Evolutionary conservation across 352 stramenopile species (phyloP).

Genomic region (Peronospora belbahrii): DNA sequence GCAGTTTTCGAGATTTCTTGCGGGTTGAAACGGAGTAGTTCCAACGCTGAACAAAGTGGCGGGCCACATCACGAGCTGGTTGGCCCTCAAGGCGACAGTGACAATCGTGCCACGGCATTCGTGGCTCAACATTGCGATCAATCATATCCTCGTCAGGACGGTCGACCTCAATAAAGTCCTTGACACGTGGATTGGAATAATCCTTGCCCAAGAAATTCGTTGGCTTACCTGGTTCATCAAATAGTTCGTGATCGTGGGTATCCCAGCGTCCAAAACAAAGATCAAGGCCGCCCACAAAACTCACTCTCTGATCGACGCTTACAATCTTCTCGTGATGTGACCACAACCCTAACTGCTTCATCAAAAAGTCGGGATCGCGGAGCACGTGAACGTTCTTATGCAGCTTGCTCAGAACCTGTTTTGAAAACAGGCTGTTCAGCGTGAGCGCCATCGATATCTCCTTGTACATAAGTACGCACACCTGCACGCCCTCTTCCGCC

Average conservation of each 20-base stretch:
- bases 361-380: conserved; percentile 83
- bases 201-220: conserved; percentile 78
- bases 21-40: conserved; percentile 82
- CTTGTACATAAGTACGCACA: conserved; percentile 91
- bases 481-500: conserved; percentile 70
- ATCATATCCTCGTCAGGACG: conserved; percentile 69
- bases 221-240: conserved; percentile 43
- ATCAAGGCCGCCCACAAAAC: conserved; percentile 87
- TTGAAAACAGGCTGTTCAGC: conserved; percentile 79
- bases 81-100: conserved; percentile 77
- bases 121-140: conserved; percentile 53
- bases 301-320: conserved; percentile 82
- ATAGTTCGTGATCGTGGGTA: conserved; percentile 52
- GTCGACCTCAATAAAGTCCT: conserved; percentile 79
- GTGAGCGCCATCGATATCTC: conserved; percentile 78
- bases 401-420: conserved; percentile 53
- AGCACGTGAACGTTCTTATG: conserved; percentile 83
- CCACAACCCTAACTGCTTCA: conserved; percentile 83
- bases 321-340: conserved; percentile 92
- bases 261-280: conserved; percentile 88
- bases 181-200: conserved; percentile 78
- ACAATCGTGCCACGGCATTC: conserved; percentile 85
- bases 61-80: conserved; percentile 69
- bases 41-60: conserved; percentile 85
- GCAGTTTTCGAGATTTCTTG: conserved; percentile 65